Base-by-base conservation (phyloP, 2,329 filamentous ascomycete species). In the Sordariomycetes sp. region DNA sequence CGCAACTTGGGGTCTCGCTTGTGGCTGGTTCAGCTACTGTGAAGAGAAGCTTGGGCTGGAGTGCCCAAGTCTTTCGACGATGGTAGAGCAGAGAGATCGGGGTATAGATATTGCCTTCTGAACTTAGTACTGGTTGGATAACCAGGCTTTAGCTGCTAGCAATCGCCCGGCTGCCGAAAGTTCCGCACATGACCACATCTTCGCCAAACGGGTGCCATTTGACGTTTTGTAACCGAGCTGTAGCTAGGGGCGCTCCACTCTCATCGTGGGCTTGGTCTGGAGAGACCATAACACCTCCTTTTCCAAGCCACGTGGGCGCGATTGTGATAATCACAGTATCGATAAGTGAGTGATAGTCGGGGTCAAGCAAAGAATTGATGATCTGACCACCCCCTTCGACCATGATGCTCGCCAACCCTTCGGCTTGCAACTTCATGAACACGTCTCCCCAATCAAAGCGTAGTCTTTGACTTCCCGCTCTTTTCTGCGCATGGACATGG, bases 231-330 rank as follows among this genome's bases (percentile, higher is more conserved):
- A 93, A 64, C 43, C 79, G 76, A 12, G 80, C 75, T 1, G 77
- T 78, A 6, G 81, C 68, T 31, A 72, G 57, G 5, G 70, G 67
- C 30, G 61, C 59, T 4, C 71, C 75, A 14, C 66, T 52, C 3
- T 59, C 54, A 36, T 69, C 68, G 3, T 55, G 47, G 26, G 67
- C 70, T 21, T 75, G 66, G 15, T 74, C 65, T 3, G 88, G 90
- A 30, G 76, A 80, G 3, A 94, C 85, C 9, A 78, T 68, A 8
- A 95, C 84, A 7, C 86, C 86, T 3, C 84, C 86, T 39, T 73
- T 68, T 2, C 90, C 90, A n/a, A 96, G 67, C 75, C 86, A 96
- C 0, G 79, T 86, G 8, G 90, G 90, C 4, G 90, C 87, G 48
- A 95, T 78, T 0, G 90, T 95, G 38, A 95, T 70, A 46, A 96